Evolutionary conservation across 495 filamentous ascomycete species (phyloP), one percentile per base, ranked within the genome.

Genomic region (Eremomyces bilateralis): DNA sequence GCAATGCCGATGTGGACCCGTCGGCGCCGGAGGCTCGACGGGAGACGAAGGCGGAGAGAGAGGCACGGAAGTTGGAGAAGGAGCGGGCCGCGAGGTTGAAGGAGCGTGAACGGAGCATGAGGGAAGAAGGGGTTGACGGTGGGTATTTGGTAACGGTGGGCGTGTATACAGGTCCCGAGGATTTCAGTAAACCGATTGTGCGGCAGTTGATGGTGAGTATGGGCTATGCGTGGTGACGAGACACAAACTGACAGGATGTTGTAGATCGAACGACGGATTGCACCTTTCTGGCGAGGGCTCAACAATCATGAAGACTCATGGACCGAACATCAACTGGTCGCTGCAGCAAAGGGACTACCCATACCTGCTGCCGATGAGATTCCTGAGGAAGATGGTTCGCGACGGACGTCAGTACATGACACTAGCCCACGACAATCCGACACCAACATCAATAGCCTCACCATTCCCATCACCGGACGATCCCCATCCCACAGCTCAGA

Each of bases 81-180:
- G 88, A 95, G 53, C 67, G 78, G 18, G 53, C 58, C 2, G 66
- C 65, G 13, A 62, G 88, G 25, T 40, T 71, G 30, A 80, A 76
- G 50, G 88, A 97, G 51, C 65, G 84, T 19, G 85, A 93, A 55
- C 65, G 80, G 50, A 97, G 88, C 51, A 77, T 95, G 60, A 75
- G 64, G 43, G 85, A 94, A 43, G 88, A 95, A 45, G 69, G 81
- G 53, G 76, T 93, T 20, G 88, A 95, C 59, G 88, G 88, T 20
- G 88, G 88, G 20, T 95, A 77, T 58, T 57, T 95, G 20, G 88
- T 95, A 25, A 97, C 88, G 0, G 72, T 92, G 53, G 88, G 88
- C 17, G 76, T 82, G 25, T 97, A 97, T 49, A 83, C 77, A 4
- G 80, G 85, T 2, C 60, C 71, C 13, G 88, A 97, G 53, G 88